Evolutionary conservation across 2,329 filamentous ascomycete species (phyloP).

Genomic region (Epicoccum sorghinum): DNA sequence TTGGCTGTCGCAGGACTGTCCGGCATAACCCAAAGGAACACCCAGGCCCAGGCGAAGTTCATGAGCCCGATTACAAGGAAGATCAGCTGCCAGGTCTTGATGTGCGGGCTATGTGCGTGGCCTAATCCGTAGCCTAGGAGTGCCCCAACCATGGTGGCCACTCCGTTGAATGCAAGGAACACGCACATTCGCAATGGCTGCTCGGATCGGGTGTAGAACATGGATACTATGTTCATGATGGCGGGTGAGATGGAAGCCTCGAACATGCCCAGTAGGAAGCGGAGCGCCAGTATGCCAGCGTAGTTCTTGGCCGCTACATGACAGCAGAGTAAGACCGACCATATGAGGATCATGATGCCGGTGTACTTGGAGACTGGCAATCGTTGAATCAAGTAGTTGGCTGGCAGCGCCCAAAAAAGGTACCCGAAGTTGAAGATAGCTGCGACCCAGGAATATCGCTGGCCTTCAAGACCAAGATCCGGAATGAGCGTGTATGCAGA

Average conservation of each 20-base stretch:
- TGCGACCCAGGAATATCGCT: slow-evolving; percentile 51
- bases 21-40: slow-evolving; percentile 47
- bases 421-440: slow-evolving; percentile 55
- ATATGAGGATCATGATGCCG: slow-evolving; percentile 48
- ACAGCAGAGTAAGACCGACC: slow-evolving; percentile 55
- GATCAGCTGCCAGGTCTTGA: slow-evolving; percentile 46
- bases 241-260: slow-evolving; percentile 44
- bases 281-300: slow-evolving; percentile 41
- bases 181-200: slow-evolving; percentile 55
- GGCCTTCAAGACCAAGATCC: slow-evolving; percentile 44
- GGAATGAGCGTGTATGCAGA: slow-evolving; percentile 46
- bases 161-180: slow-evolving; percentile 49
- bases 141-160: slow-evolving; percentile 47
- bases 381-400: slow-evolving; percentile 48
- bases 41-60: slow-evolving; percentile 45
- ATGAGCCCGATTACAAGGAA: slow-evolving; percentile 47
- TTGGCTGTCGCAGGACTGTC: slow-evolving; percentile 45
- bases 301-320: slow-evolving; percentile 48
- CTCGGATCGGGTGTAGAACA: slow-evolving; percentile 46
- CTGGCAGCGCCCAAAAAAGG: slow-evolving; percentile 50
- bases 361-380: slow-evolving; percentile 47
- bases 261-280: slow-evolving; percentile 47
- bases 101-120: slow-evolving; percentile 30
- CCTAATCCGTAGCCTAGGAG: slow-evolving; percentile 46
- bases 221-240: slow-evolving; percentile 48